Base-by-base conservation (phyloP, 1,139 yeast species). In the Suhomyces wounanorum region DNA sequence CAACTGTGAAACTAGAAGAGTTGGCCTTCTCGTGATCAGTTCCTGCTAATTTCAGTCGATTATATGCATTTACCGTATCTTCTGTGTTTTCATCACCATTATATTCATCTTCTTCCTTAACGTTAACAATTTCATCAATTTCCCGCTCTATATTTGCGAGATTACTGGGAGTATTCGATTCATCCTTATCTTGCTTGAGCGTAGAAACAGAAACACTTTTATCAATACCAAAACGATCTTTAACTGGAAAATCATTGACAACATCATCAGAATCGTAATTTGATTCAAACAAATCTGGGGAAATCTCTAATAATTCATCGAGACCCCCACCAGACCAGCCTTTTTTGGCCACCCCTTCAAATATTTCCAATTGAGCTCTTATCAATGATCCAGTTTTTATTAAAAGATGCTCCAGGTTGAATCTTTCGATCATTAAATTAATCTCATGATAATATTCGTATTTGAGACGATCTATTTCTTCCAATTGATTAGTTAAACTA, bases 261-360 rank as follows among this genome's bases (percentile, higher is more conserved):
- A 31, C 28, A n/a, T 36, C 47, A 31, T 55, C 56, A 6, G 51
- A 28, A n/a, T 55, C 58, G 28, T 51, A 50, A 31, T 39, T 52
- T 10, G 51, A 53, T 35, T 69, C 72, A 60, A 82, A 81, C 2
- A 83, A 77, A 59, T 82, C 85, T 2, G 82, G 83, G 11, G 84
- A 75, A 44, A 75, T 66, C n/a, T 77, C 67, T 40, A 84, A 69
- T 48, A 89, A 69, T 28, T 81, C 85, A 62, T 89, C 96, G 39
- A 89, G 68, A 0, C 96, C 96, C 18, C 94, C 94, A 9, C 96
- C 96, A 10, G 87, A 78, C 90, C 92, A 86, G 8, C 96, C 95
- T 64, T 89, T 89, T 51, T 84, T 77, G 0, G 96, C 96, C 35
- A 90, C 82, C 18, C 88, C 86, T 61, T 88, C 96, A 59, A 83